Base-by-base conservation (phyloP, 495 filamentous ascomycete genomes). In the Penicillium salamii region DNA sequence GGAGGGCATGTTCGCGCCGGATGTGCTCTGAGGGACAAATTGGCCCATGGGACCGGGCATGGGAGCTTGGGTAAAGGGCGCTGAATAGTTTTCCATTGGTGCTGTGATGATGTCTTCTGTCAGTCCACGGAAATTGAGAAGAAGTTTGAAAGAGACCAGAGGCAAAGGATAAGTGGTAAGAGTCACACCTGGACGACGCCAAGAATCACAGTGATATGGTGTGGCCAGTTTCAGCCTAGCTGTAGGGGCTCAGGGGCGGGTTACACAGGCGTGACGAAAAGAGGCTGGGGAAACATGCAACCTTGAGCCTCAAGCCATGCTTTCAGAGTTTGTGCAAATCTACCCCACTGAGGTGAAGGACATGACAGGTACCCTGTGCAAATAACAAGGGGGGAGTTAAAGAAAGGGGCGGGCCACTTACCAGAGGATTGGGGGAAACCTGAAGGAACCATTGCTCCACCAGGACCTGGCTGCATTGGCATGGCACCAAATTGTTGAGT, bases 401-500 rank as follows among this genome's bases (percentile, higher is more conserved):
- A 50, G 9, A 37, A 49, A 14, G 31, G 47, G 31, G 24, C 51
- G 50, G 43, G 38, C 17, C 55, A 66, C 70, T 54, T 68, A 74
- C 70, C 70, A 43, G 67, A 54, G 20, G 66, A 67, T 37, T 70
- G 68, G 51, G 69, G 61, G 46, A 70, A 72, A 40, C 65, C 63
- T 35, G 66, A 51, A 15, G 71, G 66, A 62, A 76, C 73, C 65
- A 74, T 70, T 53, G 65, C 62, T 68, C 72, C 72, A 65, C 67
- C 61, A 33, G 68, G 65, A 49, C 57, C 63, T 39, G 65, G 61
- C 58, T 76, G 72, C 67, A 71, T 58, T 23, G 66, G 65, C 56
- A 69, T 66, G 36, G 65, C 56, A 46, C 65, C 66, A 56, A 71
- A 74, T 55, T 68, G 68, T 37, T 52, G 49, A 46, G 20, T 20